phyloP scores from a whole-genome alignment of 1,284 basidiomycete species.

The Heliocybe sulcata region DNA sequence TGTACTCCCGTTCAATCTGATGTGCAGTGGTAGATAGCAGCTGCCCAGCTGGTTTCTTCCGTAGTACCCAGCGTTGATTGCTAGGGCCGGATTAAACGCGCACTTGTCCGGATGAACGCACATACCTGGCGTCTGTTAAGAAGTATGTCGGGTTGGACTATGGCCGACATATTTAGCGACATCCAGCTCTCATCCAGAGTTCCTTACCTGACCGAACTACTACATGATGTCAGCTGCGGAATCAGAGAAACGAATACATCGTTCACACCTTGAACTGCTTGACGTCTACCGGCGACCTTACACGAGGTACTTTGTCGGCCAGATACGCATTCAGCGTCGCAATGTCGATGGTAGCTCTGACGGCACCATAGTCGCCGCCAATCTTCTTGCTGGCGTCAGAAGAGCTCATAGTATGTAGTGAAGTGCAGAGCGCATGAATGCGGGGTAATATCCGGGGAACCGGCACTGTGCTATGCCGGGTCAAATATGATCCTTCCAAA shows the following conservation, averaged over 20 bases:
- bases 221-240: slow-evolving; percentile 2
- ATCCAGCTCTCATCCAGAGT: slow-evolving; percentile 1
- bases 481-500: too few species aligned
- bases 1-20: slow-evolving; percentile 90
- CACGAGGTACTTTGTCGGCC: slow-evolving; percentile 41
- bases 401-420: not conserved
- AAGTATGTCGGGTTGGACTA: slow-evolving; percentile 96
- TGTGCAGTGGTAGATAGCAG: slow-evolving; percentile 88
- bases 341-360: slow-evolving; percentile 69
- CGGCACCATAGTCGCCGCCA: slow-evolving; percentile 66
- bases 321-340: slow-evolving; percentile 67
- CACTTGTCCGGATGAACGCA: slow-evolving; percentile 3
- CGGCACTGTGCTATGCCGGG: too few species aligned
- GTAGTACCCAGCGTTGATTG: slow-evolving; percentile 71
- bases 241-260: slow-evolving; percentile 2
- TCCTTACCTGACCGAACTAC: slow-evolving; percentile 73
- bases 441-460: not conserved
- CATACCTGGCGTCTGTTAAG: slow-evolving; percentile 66
- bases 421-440: not conserved
- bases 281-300: slow-evolving; percentile 66
- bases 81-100: slow-evolving; percentile 22
- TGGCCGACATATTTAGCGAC: not conserved
- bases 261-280: slow-evolving; percentile 85
- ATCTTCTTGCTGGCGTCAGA: slow-evolving; percentile 27
- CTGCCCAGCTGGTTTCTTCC: slow-evolving; percentile 89